These are phyloP conservation scores for Sporothrix schenckii DNA, from an alignment of 2,329 filamentous ascomycete genomes.

Conservation along the genomic window DNA sequence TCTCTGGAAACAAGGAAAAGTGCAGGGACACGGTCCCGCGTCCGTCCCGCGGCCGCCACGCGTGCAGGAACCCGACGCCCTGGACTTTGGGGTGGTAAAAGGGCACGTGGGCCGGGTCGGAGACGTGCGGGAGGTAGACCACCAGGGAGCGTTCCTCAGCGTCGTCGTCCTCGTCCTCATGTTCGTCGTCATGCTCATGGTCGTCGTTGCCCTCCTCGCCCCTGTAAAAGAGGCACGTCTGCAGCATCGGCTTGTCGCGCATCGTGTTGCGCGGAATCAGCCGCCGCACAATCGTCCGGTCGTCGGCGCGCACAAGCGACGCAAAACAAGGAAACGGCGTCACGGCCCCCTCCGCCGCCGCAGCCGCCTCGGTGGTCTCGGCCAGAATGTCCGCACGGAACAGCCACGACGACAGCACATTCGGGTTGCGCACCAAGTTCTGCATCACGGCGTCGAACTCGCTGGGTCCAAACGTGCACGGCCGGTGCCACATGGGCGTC, in stretches of 20 bases:
- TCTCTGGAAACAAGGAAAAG: slow-evolving; percentile 45
- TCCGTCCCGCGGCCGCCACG: slow-evolving; percentile 51
- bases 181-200: slow-evolving; percentile 23
- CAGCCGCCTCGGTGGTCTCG: slow-evolving; percentile 45
- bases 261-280: slow-evolving; percentile 81
- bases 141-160: slow-evolving; percentile 57
- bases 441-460: slow-evolving; percentile 70
- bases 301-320: slow-evolving; percentile 44
- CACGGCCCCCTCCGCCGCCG: not conserved
- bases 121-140: slow-evolving; percentile 76
- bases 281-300: slow-evolving; percentile 70
- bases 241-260: slow-evolving; percentile 73
- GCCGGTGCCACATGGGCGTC: slow-evolving; percentile 58
- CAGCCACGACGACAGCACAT: slow-evolving; percentile 75
- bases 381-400: slow-evolving; percentile 76
- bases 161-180: not conserved
- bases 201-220: slow-evolving; percentile 23
- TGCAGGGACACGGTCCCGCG: slow-evolving; percentile 61
- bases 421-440: slow-evolving; percentile 77
- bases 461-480: slow-evolving; percentile 64
- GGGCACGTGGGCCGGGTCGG: slow-evolving; percentile 65
- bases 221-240: slow-evolving; percentile 77
- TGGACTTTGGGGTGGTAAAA: slow-evolving; percentile 85
- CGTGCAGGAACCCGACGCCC: slow-evolving; percentile 75
- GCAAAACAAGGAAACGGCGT: slow-evolving; percentile 34